Percentiles rank a stretch among this genome's conserved stretches.
Conservation (phyloP, 352 stramenopile genomes). For the Phytophthora sp. region DNA sequence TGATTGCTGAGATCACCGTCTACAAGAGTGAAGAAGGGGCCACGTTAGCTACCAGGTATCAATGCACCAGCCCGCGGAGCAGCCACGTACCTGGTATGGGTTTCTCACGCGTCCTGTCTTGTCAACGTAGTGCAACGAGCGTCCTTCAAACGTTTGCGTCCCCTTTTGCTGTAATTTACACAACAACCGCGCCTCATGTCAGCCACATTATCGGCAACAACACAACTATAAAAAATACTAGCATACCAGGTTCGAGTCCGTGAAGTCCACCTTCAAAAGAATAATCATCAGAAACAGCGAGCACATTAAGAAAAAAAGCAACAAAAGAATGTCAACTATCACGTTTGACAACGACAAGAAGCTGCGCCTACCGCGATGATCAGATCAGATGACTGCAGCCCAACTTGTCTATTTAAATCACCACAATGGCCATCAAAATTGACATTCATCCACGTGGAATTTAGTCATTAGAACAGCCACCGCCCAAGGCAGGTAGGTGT, state of each 20-base stretch:
- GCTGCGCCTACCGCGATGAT: constrained; percentile 49
- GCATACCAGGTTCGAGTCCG: constrained; percentile 68
- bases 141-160: constrained; percentile 65
- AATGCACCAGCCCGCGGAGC: not conserved
- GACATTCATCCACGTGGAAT: not conserved
- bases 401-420: constrained; percentile 40
- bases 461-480: not conserved
- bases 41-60: not conserved
- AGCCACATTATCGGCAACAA: constrained; percentile 1
- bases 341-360: not conserved
- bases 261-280: constrained; percentile 52
- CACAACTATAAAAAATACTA: no score
- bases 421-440: not conserved
- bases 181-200: constrained; percentile 4
- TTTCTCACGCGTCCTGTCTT: constrained; percentile 55
- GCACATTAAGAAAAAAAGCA: not conserved
- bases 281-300: not conserved
- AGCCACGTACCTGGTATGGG: constrained; percentile 56
- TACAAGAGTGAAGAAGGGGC: constrained; percentile 18
- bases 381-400: constrained; percentile 72
- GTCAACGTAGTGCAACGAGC: constrained; percentile 74
- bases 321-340: not conserved
- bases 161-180: constrained; percentile 59
- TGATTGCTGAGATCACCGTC: constrained; percentile 79
- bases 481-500: no score